phyloP scores from a whole-genome alignment of 2,329 filamentous ascomycete genomes.

The Verticillium dahliae region DNA sequence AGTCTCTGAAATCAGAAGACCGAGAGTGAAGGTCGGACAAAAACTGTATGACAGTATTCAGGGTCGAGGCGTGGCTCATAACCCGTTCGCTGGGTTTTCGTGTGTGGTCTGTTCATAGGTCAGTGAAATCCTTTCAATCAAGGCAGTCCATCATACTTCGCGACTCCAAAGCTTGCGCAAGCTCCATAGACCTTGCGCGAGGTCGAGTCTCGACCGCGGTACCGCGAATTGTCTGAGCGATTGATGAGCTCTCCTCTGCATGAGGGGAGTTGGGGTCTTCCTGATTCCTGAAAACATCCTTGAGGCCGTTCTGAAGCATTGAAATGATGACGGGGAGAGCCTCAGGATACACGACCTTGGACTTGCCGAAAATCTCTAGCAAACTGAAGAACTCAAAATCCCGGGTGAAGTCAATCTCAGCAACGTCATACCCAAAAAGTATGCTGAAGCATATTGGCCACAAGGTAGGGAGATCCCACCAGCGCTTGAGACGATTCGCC shows the following conservation, averaged over 20 bases:
- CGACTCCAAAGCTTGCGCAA: slow-evolving; percentile 51
- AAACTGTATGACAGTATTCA: slow-evolving; percentile 74
- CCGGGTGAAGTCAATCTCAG: slow-evolving; percentile 64
- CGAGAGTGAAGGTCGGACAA: slow-evolving; percentile 71
- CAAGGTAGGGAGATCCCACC: slow-evolving; percentile 79
- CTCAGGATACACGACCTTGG: slow-evolving; percentile 68
- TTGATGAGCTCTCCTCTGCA: not conserved
- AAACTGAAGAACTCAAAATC: slow-evolving; percentile 71
- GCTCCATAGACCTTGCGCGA: slow-evolving; percentile 59
- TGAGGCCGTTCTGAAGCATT: slow-evolving; percentile 83
- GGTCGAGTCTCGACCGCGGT: slow-evolving; percentile 26
- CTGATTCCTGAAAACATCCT: slow-evolving; percentile 58
- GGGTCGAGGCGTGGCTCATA: slow-evolving; percentile 49
- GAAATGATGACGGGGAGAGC: slow-evolving; percentile 72
- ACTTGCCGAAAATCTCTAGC: slow-evolving; percentile 63
- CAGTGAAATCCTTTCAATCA: slow-evolving; percentile 7
- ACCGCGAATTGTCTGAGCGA: slow-evolving; percentile 11
- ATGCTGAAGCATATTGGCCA: slow-evolving; percentile 89
- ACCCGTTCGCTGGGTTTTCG: slow-evolving; percentile 41
- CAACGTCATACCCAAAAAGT: slow-evolving; percentile 77
- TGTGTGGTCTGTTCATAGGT: slow-evolving; percentile 24
- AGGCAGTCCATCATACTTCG: slow-evolving; percentile 33
- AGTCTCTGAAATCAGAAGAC: slow-evolving; percentile 75
- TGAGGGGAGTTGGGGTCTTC: slow-evolving; percentile 51
- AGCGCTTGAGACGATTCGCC: slow-evolving; percentile 72